Evolutionary conservation across 208 protist species (phyloP), one percentile per base, ranked within the genome.

Genomic region (Wallacemonas sp.): DNA sequence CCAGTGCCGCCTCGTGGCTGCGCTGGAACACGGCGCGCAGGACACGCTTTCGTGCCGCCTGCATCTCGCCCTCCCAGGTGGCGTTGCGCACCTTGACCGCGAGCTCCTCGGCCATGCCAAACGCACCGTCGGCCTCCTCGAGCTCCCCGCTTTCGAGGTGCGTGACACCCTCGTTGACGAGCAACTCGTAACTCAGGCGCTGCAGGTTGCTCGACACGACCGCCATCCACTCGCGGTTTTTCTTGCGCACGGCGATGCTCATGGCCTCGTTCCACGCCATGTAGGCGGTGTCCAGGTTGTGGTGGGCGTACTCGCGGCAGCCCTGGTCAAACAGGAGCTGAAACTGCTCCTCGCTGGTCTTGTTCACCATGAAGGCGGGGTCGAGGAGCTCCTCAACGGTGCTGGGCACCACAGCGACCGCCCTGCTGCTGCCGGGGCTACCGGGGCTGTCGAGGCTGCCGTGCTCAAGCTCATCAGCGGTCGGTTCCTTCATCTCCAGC

Each of bases 221-320:
- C 30, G 93, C 80, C 71, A 96, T 92, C 89, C 90, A 97, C 69
- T 97, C 88, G 14, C 93, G 78, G 67, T 97, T 91, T 38, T 92
- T 90, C 60, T 87, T 83, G 5, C 47, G 41, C 48, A 85, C 78
- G 14, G 93, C 93, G 57, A 97, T 80, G 23, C 58, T 47, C 72
- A 97, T 81, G 33, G 90, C 93, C 72, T 95, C 87, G 57, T 85
- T 96, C 90, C 93, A 97, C 24, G 83, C 79, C 65, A 91, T 81
- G 78, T 97, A 97, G 19, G 93, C 87, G 1, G 74, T 79, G 52
- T 97, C 93, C 23, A 95, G 76, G 48, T 95, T 72, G 6, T 78
- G 73, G 41, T 80, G 68, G 36, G 72, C 58, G 63, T 97, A 97
- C 69, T 79, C 78, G 39, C 79, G 65, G 64, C 90, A 94, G 43